Conservation (phyloP, 805 yeast species). For the Pichia manshurica region DNA sequence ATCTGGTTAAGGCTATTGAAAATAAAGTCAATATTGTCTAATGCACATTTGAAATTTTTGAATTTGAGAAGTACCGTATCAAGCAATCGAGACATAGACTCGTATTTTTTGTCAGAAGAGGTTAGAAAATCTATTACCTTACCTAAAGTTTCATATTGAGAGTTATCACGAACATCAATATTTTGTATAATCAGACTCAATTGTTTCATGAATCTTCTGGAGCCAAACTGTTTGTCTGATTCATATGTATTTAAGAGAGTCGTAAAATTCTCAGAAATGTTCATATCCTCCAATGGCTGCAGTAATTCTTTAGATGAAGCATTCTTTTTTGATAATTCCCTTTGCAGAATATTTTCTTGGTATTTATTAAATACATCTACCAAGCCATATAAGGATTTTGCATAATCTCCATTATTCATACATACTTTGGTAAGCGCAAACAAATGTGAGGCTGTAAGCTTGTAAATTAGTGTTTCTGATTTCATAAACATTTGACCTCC, state of each 20-base stretch:
- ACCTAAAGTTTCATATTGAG: background rate
- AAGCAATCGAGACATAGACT: slow-evolving; percentile 8
- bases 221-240: background rate
- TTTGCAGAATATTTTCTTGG: background rate
- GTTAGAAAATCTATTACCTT: background rate
- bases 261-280: slow-evolving; percentile 1
- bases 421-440: background rate
- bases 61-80: slow-evolving; percentile 21
- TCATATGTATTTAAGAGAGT: background rate
- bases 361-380: background rate
- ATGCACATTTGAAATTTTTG: slow-evolving; percentile 13
- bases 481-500: slow-evolving; percentile 13
- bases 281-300: background rate
- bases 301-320: background rate
- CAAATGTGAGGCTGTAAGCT: slow-evolving; percentile 7
- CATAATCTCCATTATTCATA: background rate
- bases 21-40: slow-evolving; percentile 4
- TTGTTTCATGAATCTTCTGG: background rate
- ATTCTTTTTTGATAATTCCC: background rate
- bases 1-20: slow-evolving; percentile 15
- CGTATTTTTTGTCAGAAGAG: background rate
- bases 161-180: background rate
- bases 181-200: slow-evolving; percentile 3
- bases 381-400: background rate
- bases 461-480: slow-evolving; percentile 12